Base-by-base conservation (phyloP, 1,284 basidiomycete genomes). In the Trametes hirsuta region DNA sequence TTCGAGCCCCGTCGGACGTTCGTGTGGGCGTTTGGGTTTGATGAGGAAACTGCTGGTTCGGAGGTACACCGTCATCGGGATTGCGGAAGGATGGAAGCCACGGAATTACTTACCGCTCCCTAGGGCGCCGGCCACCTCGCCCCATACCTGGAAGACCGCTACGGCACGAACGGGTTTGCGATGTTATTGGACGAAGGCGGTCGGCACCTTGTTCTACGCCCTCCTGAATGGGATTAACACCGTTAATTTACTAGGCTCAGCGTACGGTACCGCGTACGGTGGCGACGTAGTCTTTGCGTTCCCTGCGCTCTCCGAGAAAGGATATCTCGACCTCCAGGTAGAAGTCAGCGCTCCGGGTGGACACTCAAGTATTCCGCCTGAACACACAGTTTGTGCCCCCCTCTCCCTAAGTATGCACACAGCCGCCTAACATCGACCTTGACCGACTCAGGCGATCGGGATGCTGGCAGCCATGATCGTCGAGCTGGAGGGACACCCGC, bases 1-100 rank as follows among this genome's bases (percentile, higher is more conserved):
- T 87, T 85, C 64, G 59, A 74, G 22, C 86, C 85, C 0, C 70
- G 72, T 15, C 78, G 86, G 6, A 81, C 80, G 0, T 75, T 91
- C 47, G 76, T 91, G 21, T 73, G 90, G 42, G 83, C 84, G 2
- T 85, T 84, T 53, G 90, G 90, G 10, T 84, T 84, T 53, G 89
- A 91, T 68, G 90, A 91, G 67, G 90, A 92, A 72, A 71, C 77
- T 2, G 74, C 79, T 18, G 85, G 86, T 3, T 70, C 74, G 34
- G 75, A 79, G 44, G 82, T 80, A 70, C 69, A 71, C n/a, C 18
- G 11, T 11, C 25, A 6, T 8, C 25, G 11, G 25, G 14, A 34
- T n/a, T 14, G 12, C 25, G 12, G 9, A 11, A 10, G 5, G 25
- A n/a, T 35, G 6, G 9, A n/a, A 47, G 15, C 14, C 30, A 15